These are phyloP conservation scores for Fusarium illudens DNA, from an alignment of 2,329 filamentous ascomycete genomes.

Conservation along the genomic window DNA sequence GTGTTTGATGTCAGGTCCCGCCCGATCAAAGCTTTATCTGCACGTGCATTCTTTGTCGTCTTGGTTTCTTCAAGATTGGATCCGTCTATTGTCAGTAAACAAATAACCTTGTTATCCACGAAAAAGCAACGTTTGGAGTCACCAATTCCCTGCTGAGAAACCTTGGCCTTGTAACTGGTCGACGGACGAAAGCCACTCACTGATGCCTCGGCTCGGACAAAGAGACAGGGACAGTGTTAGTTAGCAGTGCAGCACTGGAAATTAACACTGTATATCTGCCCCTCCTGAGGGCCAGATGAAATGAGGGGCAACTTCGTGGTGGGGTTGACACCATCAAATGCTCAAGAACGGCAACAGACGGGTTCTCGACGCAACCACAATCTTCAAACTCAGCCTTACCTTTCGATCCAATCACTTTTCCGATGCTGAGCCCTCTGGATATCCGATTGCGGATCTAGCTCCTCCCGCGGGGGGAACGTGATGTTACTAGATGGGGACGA, in stretches of 20 bases:
- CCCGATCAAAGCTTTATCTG: background rate
- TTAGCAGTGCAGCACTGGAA: rapidly evolving
- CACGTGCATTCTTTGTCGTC: background rate
- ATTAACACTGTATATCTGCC: background rate
- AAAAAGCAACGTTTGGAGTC: background rate
- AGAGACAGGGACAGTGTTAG: background rate
- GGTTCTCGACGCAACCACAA: background rate
- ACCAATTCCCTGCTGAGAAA: background rate
- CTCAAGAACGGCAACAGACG: constrained; percentile 1
- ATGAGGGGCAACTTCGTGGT: background rate
- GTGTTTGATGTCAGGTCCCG: background rate
- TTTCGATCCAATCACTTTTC: background rate
- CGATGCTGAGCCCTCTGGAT: background rate
- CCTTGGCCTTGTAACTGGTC: background rate
- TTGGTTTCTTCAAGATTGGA: background rate
- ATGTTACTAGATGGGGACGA: background rate
- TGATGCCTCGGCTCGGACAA: background rate
- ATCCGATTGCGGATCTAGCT: constrained; percentile 10
- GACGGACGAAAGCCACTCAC: background rate
- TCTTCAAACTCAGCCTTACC: background rate
- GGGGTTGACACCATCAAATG: background rate
- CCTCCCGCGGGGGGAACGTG: constrained; percentile 2
- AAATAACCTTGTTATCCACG: background rate
- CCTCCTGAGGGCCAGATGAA: background rate
- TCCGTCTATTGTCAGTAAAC: background rate